Evolutionary conservation across 2,329 filamentous ascomycete genomes (phyloP), one percentile per base, ranked within the genome.

Genomic region (Chalaropsis thielavioides): DNA sequence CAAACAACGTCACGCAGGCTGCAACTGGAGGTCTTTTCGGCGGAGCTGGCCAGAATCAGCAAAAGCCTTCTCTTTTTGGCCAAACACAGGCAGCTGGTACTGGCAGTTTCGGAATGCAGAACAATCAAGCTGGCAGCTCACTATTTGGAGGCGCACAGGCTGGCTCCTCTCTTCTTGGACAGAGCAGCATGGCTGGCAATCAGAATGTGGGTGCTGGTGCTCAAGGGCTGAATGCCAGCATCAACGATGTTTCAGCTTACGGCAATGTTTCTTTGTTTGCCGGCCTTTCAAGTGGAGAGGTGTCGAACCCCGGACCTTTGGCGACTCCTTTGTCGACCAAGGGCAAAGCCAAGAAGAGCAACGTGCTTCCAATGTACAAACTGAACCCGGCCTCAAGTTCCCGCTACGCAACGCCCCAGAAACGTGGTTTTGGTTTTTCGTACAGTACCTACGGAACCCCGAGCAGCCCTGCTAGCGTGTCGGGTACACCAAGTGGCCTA

Each of bases 361-460:
- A 89, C 10, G 88, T 92, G 54, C 76, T 96, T 64, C 91, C 91
- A 2, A 85, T 94, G 72, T 91, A 92, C 78, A 94, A 92, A 76
- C 81, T 95, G 69, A 92, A 90, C 59, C 90, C 91, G 0, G 83
- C 84, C 59, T 89, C 89, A 41, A 86, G 89, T 8, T 87, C 88
- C 24, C 87, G 91, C 60, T 86, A 92, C 65, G 82, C 86, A 38
- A 96, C 91, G 0, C 91, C 92, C 0, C 89, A 91, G 70, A 92
- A 90, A 76, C 83, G 88, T 65, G 90, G 90, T 4, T 96, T 90
- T 72, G 92, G 92, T 2, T 95, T 96, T 73, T 91, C 88, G 1
- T 96, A 96, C 75, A 95, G 91, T 69, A 91, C 87, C 1, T 96
- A 95, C 70, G 90, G 90, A 56, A 92, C 88, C 1, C 91, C 92